Conservation (phyloP, 495 filamentous ascomycete species). For the Baudoinia panamericana region DNA sequence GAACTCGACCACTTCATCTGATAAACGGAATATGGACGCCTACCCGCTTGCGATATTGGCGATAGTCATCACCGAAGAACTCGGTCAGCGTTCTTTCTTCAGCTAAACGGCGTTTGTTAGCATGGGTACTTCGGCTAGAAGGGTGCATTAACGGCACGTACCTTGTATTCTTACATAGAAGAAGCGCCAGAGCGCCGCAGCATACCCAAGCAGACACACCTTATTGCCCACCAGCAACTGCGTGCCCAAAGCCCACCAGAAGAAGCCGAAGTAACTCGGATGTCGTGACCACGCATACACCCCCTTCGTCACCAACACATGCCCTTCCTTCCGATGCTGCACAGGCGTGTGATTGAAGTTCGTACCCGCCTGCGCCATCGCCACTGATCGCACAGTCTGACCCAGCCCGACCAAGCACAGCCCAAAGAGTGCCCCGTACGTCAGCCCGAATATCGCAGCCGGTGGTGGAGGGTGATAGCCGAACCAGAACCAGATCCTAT, state of each 20-base stretch:
- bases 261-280: constrained; percentile 93
- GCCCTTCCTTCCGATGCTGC: constrained; percentile 46
- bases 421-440: constrained; percentile 36
- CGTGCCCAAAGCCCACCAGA: constrained; percentile 93
- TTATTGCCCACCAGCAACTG: constrained; percentile 81
- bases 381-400: constrained; percentile 57
- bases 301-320: constrained; percentile 68
- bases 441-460: too few species aligned
- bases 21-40: constrained; percentile 65
- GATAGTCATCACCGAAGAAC: constrained; percentile 82
- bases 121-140: background rate
- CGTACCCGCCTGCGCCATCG: constrained; percentile 78
- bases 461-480: too few species aligned
- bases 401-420: constrained; percentile 53
- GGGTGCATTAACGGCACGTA: constrained; percentile 36
- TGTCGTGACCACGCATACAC: constrained; percentile 55
- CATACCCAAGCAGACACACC: constrained; percentile 61
- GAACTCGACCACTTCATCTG: background rate
- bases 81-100: constrained; percentile 65
- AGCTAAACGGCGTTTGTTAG: constrained; percentile 28
- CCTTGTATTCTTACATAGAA: constrained; percentile 57
- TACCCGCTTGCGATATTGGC: constrained; percentile 51
- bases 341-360: constrained; percentile 90
- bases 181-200: constrained; percentile 68
- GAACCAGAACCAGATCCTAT: constrained; percentile 31